phyloP scores from a whole-genome alignment of 805 yeast genomes.

The Lachancea thermotolerans region DNA sequence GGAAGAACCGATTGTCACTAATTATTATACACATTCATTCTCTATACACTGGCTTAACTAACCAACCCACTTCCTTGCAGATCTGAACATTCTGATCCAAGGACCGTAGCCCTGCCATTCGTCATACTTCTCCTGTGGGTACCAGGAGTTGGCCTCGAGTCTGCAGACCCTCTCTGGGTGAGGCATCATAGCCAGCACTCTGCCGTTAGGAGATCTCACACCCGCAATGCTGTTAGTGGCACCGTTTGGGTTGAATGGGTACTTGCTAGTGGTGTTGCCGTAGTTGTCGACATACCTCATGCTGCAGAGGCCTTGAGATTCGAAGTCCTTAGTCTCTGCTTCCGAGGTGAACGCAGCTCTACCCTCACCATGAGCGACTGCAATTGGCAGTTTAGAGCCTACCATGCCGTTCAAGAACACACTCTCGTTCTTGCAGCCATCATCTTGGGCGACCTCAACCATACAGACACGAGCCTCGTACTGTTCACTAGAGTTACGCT shows the following conservation, averaged over 20 bases:
- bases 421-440: slow-evolving; percentile 38
- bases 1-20: neutral
- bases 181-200: slow-evolving; percentile 98
- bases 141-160: slow-evolving; percentile 85
- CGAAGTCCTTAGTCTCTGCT: slow-evolving; percentile 43
- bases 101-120: slow-evolving; percentile 86
- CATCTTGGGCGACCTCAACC: slow-evolving; percentile 66
- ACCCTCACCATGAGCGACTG: slow-evolving; percentile 99
- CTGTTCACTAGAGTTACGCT: slow-evolving; percentile 85
- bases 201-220: slow-evolving; percentile 80
- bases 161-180: slow-evolving; percentile 95
- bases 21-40: neutral
- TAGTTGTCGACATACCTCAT: slow-evolving; percentile 86
- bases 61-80: slow-evolving; percentile 91
- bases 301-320: slow-evolving; percentile 48
- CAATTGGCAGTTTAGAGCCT: slow-evolving; percentile 92
- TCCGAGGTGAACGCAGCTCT: slow-evolving; percentile 62
- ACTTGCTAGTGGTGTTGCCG: slow-evolving; percentile 73
- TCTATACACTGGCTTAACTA: slow-evolving; percentile 5
- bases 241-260: slow-evolving; percentile 96
- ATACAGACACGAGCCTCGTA: slow-evolving; percentile 92
- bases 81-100: slow-evolving; percentile 88
- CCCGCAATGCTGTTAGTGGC: slow-evolving; percentile 92
- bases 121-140: slow-evolving; percentile 55
- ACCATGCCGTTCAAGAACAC: slow-evolving; percentile 85